phyloP scores from a whole-genome alignment of 2,329 filamentous ascomycete species.

The Colletotrichum liriopes region DNA sequence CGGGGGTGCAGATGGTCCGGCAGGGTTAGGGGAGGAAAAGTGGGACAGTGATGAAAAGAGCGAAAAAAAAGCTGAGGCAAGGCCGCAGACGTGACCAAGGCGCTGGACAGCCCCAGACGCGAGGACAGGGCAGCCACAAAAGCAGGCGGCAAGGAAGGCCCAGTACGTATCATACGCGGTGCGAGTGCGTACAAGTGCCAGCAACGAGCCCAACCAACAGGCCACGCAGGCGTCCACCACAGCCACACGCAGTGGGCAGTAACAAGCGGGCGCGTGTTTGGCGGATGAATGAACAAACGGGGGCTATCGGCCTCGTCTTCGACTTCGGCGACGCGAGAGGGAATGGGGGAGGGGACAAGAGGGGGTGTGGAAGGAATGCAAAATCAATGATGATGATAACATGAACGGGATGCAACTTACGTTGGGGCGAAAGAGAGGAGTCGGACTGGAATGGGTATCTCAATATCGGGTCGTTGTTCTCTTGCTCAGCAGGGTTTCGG shows the following conservation, averaged over 20 bases:
- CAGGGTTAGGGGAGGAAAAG: slow-evolving; percentile 39
- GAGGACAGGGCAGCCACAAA: slow-evolving; percentile 30
- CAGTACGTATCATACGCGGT: slow-evolving; percentile 16
- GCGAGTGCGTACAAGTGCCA: slow-evolving; percentile 1
- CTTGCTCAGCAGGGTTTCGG: slow-evolving; percentile 9
- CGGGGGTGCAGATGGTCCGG: slow-evolving; percentile 42
- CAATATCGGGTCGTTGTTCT: not conserved
- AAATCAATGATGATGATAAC: not conserved
- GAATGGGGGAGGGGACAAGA: slow-evolving; percentile 4
- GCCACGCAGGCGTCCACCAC: not conserved
- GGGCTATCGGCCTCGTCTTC: not conserved
- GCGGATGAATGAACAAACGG: not conserved
- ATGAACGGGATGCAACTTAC: slow-evolving; percentile 25
- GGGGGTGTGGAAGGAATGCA: slow-evolving; percentile 3
- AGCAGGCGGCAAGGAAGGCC: slow-evolving; percentile 14
- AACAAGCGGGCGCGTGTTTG: not conserved
- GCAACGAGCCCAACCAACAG: not conserved
- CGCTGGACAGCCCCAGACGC: slow-evolving; percentile 33
- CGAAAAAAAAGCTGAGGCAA: slow-evolving; percentile 30
- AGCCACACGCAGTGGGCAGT: slow-evolving; percentile 5
- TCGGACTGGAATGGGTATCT: slow-evolving; percentile 7
- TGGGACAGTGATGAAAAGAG: slow-evolving; percentile 19
- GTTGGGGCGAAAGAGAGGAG: not conserved
- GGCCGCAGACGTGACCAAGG: slow-evolving; percentile 35
- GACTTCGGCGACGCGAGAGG: not conserved